Base-by-base conservation (phyloP, 208 protist genomes). In the Zelonia costaricensis region DNA sequence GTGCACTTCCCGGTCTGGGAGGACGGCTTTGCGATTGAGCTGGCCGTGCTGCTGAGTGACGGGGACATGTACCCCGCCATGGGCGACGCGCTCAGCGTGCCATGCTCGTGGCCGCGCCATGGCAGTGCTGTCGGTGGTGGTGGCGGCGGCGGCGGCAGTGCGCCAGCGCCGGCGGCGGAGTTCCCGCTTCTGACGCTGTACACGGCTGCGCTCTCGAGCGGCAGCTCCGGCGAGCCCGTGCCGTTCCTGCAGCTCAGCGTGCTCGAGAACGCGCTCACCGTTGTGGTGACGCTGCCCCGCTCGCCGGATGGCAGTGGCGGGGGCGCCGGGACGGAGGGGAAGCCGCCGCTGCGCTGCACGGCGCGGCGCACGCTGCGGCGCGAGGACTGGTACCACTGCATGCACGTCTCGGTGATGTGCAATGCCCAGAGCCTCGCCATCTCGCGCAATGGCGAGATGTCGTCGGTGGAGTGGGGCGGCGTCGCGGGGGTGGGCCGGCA, bases 361-460 rank as follows among this genome's bases (percentile, higher is more conserved):
- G 35, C n/a, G 35, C 45, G 45, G 42, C 57, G 44, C n/a, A 18
- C 55, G 27, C 56, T 73, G 52, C 57, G 66, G 20, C 66, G 44
- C 35, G 64, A 76, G 54, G 62, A 76, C 57, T 76, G 70, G 70
- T 52, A 76, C 33, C 64, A 54, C 57, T 76, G 62, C 57, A 76
- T 76, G 62, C 70, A 76, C 44, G 70, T 76, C 38, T 63, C 62
- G 15, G 40, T 76, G 13, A 65, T 76, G 31, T 60, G 56, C 49
- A 66, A 56, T 47, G 52, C 62, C 13, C 36, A 66, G 16, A 52
- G 70, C 13, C 52, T 76, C 43, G 60, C 62, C 39, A 25, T 76
- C 39, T 47, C 61, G 42, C 62, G 62, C 44, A 69, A 64, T 30
- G 70, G 70, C 16, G 70, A 76, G 44, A 39, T 66, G 25, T 49